A percentile compares a stretch with the other conserved stretches of the same genome.
These are phyloP conservation scores for Starmerella apis DNA, from an alignment of 805 yeast genomes.

Conservation along the genomic window DNA sequence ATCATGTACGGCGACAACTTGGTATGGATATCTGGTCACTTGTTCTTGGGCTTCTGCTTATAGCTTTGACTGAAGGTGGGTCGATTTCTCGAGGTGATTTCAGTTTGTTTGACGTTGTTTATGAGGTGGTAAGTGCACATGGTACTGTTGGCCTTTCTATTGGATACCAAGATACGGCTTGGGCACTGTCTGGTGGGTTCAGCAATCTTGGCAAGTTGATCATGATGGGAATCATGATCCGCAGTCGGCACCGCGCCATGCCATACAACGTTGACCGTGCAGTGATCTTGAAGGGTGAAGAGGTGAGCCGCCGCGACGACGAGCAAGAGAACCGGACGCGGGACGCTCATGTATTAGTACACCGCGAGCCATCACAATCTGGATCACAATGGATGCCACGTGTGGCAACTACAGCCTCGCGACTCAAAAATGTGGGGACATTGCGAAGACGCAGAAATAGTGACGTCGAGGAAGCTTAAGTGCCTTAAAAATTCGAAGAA, in stretches of 20 bases:
- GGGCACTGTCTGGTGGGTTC: conserved; percentile 69
- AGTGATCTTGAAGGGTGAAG: conserved; percentile 67
- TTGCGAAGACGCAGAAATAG: conserved; percentile 11
- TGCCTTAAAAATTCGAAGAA: background rate
- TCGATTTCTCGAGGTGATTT: conserved; percentile 34
- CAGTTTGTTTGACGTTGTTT: conserved; percentile 50
- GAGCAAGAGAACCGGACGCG: conserved; percentile 24
- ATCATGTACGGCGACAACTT: conserved; percentile 78
- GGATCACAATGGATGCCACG: conserved; percentile 21
- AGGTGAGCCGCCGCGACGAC: conserved; percentile 28
- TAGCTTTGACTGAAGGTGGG: conserved; percentile 75
- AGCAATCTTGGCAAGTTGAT: conserved; percentile 67
- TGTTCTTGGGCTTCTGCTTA: conserved; percentile 70
- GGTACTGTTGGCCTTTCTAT: conserved; percentile 91
- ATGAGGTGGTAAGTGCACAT: conserved; percentile 88
- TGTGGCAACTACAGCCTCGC: conserved; percentile 23
- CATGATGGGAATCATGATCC: conserved; percentile 76
- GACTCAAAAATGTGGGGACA: conserved; percentile 18
- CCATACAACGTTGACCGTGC: conserved; percentile 93
- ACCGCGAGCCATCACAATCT: conserved; percentile 15
- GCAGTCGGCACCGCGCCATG: conserved; percentile 94
- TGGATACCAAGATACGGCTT: conserved; percentile 59
- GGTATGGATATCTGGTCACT: conserved; percentile 94
- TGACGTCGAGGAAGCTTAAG: background rate
- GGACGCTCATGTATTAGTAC: conserved; percentile 16